These are phyloP conservation scores for Wickerhamiella galacta DNA, from an alignment of 805 yeast species.

Conservation along the genomic window DNA sequence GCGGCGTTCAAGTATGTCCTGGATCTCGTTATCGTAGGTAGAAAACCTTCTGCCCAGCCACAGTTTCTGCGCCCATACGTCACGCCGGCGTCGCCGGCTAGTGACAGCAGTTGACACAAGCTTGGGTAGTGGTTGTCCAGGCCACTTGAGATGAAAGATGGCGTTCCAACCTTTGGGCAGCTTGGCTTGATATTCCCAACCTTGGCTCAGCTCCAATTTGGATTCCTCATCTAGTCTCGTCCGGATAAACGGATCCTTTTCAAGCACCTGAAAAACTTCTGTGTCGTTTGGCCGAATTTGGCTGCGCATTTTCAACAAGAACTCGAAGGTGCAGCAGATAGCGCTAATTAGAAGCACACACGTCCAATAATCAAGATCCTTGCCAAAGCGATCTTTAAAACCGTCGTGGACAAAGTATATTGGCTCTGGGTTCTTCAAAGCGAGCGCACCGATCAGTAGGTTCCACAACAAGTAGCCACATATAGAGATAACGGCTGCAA, in stretches of 20 bases:
- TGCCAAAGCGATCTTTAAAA: constrained; percentile 54
- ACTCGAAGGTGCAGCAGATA: constrained; percentile 51
- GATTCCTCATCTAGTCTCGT: constrained; percentile 58
- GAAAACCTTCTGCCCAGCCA: constrained; percentile 15
- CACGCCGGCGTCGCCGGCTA: constrained; percentile 10
- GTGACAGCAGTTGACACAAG: neutral
- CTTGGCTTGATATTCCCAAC: constrained; percentile 28
- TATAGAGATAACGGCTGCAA: constrained; percentile 51
- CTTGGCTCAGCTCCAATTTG: constrained; percentile 52
- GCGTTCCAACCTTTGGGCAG: constrained; percentile 61
- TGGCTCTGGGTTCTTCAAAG: constrained; percentile 32
- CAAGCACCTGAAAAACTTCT: constrained; percentile 63
- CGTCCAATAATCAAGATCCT: constrained; percentile 79
- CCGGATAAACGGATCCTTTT: constrained; percentile 49
- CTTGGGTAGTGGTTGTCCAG: constrained; percentile 10
- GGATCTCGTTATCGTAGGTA: constrained; percentile 23
- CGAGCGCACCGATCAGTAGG: constrained; percentile 53
- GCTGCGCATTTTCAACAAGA: constrained; percentile 39
- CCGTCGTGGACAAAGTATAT: constrained; percentile 63
- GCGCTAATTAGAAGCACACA: constrained; percentile 38
- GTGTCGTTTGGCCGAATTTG: constrained; percentile 54
- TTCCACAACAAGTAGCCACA: constrained; percentile 84
- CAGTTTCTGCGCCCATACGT: constrained; percentile 15
- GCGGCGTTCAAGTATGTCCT: constrained; percentile 22
- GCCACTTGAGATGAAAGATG: constrained; percentile 25